phyloP scores from a whole-genome alignment of 2,329 filamentous ascomycete species.

The Phymatotrichopsis omnivora region DNA sequence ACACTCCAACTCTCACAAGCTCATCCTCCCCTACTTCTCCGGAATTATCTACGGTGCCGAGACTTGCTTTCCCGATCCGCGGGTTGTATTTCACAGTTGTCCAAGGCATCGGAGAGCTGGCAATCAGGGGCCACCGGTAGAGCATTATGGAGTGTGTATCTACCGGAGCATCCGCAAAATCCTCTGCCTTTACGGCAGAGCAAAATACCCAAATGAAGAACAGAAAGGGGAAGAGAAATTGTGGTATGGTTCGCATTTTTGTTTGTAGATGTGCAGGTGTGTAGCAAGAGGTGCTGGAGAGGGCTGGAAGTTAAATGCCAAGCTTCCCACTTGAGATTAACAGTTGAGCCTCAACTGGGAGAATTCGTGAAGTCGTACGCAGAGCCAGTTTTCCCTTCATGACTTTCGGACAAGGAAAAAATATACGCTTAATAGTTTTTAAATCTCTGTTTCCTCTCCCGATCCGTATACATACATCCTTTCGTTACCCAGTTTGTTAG shows the following conservation, averaged over 20 bases:
- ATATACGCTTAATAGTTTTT: too few species aligned
- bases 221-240: conserved; percentile 14
- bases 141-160: conserved; percentile 15
- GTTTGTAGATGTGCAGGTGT: conserved; percentile 1
- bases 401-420: too few species aligned
- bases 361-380: too few species aligned
- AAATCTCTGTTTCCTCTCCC: too few species aligned
- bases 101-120: conserved; percentile 12
- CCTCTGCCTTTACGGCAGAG: background rate
- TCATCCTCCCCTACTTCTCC: conserved; percentile 8
- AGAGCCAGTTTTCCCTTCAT: too few species aligned
- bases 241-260: conserved; percentile 6
- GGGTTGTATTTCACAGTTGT: conserved; percentile 19
- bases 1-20: conserved; percentile 23
- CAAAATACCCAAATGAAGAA: conserved; percentile 16
- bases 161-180: background rate
- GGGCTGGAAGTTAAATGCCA: background rate
- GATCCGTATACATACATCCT: too few species aligned
- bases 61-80: conserved; percentile 4
- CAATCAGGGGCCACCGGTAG: conserved; percentile 21
- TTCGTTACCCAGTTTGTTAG: too few species aligned
- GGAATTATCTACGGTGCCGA: background rate
- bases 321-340: too few species aligned
- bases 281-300: background rate
- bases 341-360: too few species aligned